Conservation (phyloP, 306 rosid species). For the Lagenaria siceraria region DNA sequence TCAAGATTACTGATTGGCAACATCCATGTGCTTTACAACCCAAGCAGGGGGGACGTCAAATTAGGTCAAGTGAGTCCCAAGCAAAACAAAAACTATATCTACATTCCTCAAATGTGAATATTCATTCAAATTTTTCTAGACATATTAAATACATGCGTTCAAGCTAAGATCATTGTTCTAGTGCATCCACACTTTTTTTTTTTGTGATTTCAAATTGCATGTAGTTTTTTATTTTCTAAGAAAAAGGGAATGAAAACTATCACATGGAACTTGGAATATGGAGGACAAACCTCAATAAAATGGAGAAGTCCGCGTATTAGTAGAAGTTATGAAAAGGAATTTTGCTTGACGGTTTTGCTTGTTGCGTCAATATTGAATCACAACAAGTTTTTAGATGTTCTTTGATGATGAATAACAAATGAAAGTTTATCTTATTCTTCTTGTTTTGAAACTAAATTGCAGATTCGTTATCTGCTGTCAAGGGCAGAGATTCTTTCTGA, state of each 20-base stretch:
- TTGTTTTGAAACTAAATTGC: constrained; percentile 13
- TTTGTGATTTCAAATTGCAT: background rate
- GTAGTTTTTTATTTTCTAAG: background rate
- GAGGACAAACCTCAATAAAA: background rate
- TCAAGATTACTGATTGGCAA: constrained; percentile 62
- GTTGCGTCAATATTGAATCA: background rate
- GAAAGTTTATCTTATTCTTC: background rate
- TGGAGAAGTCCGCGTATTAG: background rate
- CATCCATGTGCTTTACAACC: constrained; percentile 78
- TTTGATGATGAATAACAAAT: background rate
- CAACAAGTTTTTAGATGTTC: background rate
- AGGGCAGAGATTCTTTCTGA: constrained; percentile 52
- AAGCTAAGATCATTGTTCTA: background rate
- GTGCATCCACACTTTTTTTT: background rate
- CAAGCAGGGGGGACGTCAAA: constrained; percentile 77
- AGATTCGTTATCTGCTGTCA: constrained; percentile 66
- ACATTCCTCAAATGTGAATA: background rate
- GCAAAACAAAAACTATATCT: background rate
- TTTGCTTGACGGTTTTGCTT: background rate
- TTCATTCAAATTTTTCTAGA: background rate
- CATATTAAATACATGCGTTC: background rate
- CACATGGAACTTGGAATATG: background rate
- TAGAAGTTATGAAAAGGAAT: background rate
- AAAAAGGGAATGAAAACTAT: background rate
- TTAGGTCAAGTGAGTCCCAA: constrained; percentile 62